phyloP scores from a whole-genome alignment of 73 alveolate genomes.

The Stentor roeselii region DNA sequence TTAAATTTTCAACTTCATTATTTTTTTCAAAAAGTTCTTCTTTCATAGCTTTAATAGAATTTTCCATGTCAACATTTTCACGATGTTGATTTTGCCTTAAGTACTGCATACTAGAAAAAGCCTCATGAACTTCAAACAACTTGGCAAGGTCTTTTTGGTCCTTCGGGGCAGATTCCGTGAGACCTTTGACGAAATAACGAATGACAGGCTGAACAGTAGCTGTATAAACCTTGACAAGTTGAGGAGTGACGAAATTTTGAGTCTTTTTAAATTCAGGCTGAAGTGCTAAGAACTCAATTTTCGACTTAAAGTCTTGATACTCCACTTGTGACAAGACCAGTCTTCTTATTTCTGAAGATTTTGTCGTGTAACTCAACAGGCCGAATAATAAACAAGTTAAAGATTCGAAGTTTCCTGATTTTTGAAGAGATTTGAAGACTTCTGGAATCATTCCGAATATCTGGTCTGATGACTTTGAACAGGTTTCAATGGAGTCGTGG shows the following conservation, averaged over 20 bases:
- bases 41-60: not conserved
- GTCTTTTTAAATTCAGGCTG: not conserved
- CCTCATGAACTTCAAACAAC: not conserved
- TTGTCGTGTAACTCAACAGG: not conserved
- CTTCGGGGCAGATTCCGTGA: conserved; percentile 12
- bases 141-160: not conserved
- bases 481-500: not conserved
- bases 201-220: not conserved
- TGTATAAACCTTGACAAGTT: not conserved
- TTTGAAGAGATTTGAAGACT: not conserved
- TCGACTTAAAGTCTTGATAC: not conserved
- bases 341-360: not conserved
- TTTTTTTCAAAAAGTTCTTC: not conserved
- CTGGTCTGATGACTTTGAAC: not conserved
- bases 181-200: not conserved
- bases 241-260: not conserved
- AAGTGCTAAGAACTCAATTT: not conserved
- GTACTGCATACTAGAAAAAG: not conserved
- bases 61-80: not conserved
- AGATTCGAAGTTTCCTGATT: not conserved
- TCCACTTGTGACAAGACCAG: not conserved
- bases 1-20: not conserved
- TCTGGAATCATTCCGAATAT: not conserved
- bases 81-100: not conserved
- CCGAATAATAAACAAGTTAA: not conserved